Base-by-base conservation (phyloP, 768 basidiomycete genomes). In the Cystofilobasidium macerans region DNA sequence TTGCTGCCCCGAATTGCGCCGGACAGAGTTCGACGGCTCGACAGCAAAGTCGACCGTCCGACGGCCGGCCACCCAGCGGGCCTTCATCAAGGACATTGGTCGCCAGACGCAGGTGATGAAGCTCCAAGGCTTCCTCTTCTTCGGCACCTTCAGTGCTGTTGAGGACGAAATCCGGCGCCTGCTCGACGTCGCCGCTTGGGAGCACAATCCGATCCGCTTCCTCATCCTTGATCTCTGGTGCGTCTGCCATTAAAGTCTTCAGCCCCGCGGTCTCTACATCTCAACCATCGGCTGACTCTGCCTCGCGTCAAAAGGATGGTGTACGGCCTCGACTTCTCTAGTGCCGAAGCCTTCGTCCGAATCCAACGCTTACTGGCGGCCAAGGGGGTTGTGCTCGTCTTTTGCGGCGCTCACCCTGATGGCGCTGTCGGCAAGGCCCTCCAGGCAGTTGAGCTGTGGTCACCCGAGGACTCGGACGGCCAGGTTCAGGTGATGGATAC, bases 301-400 rank as follows among this genome's bases (percentile, higher is more conserved):
- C 36, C 83, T 89, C 36, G 92, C 91, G 0, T 51, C 16, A 8
- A 2, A 22, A 51, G 48, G 51, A 70, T 63, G 60, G 64, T 20
- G 26, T 83, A 83, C 13, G 92, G 93, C 0, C 86, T 98, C 32
- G 94, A 99, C 75, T 86, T 95, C 82, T 93, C 89, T 0, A 84
- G 93, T 3, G 89, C 93, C 0, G 94, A 98, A 72, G 94, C 93
- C 0, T 90, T 97, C 70, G 88, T 97, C 43, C 83, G 94, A 13
- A 81, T 97, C 11, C 91, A 94, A 70, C 81, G 93, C 9, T 72
- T 97, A 12, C 78, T 97, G 33, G 79, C 82, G 6, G 82, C 83
- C 2, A 87, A 86, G 72, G 80, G 80, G n/a, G 86, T 97, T 62
- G 82, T 86, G 1, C 79, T 99, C 26, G 89, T 97, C 26, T 83